These are phyloP conservation scores for Phytophthora foliorum DNA, from an alignment of 352 stramenopile species.

Conservation along the genomic window DNA sequence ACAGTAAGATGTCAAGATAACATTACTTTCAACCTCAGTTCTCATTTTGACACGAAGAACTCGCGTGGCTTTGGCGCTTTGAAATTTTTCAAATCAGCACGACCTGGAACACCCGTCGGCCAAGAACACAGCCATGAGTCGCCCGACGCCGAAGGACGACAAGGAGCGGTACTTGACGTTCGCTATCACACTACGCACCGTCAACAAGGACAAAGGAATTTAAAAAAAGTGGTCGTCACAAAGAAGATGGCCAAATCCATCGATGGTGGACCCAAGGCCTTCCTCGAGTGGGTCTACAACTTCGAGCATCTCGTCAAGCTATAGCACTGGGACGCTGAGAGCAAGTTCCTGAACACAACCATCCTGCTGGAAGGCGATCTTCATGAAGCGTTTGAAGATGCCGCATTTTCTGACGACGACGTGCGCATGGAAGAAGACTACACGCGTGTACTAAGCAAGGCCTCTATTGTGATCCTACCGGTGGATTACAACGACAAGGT, in stretches of 20 bases:
- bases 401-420: conserved; percentile 5
- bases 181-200: conserved; percentile 5
- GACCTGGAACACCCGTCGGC: background rate
- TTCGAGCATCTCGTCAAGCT: conserved; percentile 11
- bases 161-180: conserved; percentile 25
- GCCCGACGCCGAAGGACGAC: conserved; percentile 8
- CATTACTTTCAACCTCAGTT: too few relatives aligned
- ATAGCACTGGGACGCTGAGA: conserved; percentile 14
- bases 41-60: too few relatives aligned
- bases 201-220: conserved; percentile 7
- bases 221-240: conserved; percentile 16
- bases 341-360: conserved; percentile 19
- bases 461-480: conserved; percentile 3
- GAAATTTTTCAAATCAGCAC: too few relatives aligned
- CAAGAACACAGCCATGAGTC: too few relatives aligned
- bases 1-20: too few relatives aligned
- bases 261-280: conserved; percentile 14
- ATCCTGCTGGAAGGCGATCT: conserved; percentile 16
- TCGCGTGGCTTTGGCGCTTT: too few relatives aligned
- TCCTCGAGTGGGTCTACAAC: conserved; percentile 14
- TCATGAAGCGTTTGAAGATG: conserved; percentile 5
- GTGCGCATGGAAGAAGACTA: conserved; percentile 15
- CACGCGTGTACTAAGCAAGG: background rate
- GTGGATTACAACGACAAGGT: conserved; percentile 16
- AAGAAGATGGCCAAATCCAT: conserved; percentile 28